phyloP scores from a whole-genome alignment of 225 moss, liverwort and hornwort species.

The Sphagnum tenellum region DNA sequence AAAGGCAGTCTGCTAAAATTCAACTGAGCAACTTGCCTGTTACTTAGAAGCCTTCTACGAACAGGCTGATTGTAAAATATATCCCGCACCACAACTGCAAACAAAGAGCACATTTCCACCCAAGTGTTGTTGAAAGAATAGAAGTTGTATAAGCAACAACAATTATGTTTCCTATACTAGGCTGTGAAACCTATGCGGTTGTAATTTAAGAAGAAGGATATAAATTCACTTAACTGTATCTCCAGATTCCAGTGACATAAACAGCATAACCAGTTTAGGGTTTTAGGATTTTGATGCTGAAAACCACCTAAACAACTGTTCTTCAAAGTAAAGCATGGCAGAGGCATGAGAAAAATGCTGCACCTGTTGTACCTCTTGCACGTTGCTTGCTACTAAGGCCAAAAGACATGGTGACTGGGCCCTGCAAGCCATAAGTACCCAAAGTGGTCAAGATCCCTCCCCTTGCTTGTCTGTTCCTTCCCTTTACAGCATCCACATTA shows the following conservation, averaged over 20 bases:
- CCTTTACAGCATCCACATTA: too few species aligned
- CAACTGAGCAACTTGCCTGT: slow-evolving; percentile 34
- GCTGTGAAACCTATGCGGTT: too few species aligned
- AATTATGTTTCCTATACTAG: too few species aligned
- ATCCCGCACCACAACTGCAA: slow-evolving; percentile 67
- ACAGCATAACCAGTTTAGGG: too few species aligned
- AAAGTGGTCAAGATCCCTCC: background rate
- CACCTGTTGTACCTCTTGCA: slow-evolving; percentile 69
- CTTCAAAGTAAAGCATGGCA: too few species aligned
- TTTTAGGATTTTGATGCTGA: background rate
- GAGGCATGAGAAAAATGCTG: background rate
- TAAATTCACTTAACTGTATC: too few species aligned
- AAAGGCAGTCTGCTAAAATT: too few species aligned
- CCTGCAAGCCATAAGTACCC: slow-evolving; percentile 24
- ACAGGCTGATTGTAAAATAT: slow-evolving; percentile 96
- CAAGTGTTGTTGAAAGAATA: too few species aligned
- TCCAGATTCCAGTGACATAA: too few species aligned
- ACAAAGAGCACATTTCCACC: background rate
- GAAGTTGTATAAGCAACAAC: too few species aligned
- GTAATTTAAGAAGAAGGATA: too few species aligned
- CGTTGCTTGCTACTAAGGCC: slow-evolving; percentile 67
- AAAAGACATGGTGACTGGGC: slow-evolving; percentile 51
- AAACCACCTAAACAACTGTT: too few species aligned
- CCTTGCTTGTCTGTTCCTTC: background rate
- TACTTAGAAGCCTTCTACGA: slow-evolving; percentile 65